Evolutionary conservation across 192 early-diverging fungal genomes (phyloP), one percentile per base, ranked within the genome.

Genomic region (Rhizoclosmatium sp.): DNA sequence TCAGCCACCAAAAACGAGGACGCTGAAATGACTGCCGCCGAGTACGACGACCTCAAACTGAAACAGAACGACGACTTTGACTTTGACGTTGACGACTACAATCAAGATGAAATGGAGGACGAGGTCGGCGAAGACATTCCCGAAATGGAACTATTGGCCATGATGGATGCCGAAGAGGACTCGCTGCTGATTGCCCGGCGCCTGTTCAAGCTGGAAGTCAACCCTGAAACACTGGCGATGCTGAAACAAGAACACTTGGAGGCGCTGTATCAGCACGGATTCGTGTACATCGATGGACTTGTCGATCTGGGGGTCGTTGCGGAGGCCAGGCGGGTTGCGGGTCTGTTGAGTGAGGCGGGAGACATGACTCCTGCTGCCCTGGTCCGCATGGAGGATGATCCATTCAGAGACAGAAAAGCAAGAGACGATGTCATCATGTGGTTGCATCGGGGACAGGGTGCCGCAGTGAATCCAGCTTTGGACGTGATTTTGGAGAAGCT

Each of bases 151-250:
- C 54, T 78, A 23, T 45, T 78, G 40, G 65, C 67, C 12, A 65
- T 60, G 67, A 78, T 78, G 77, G 77, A 78, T 49, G 67, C 21
- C 39, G 40, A 65, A 39, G 77, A 78, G 45, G 77, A 78, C 77
- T 60, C 54, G 41, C 56, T 78, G 68, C 40, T 60, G 58, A 67
- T 70, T 58, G 65, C 68, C 10, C 66, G 58, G 41, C 40, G 67
- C 1, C 59, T 78, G 31, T 70, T 78, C 42, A 2, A 42, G 4
- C 49, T 12, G 16, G 62, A 67, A n/a, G 59, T 16, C 19, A n/a
- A 5, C 14, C 21, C 62, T 4, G 44, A 48, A 40, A 40, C n/a
- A 9, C 40, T 75, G 3, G 31, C 41, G 47, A 10, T 65, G 47
- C 49, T 67, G 64, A 45, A 21, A 2, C 42, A 16, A 9, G 23